Base-by-base conservation (phyloP, 2,329 filamentous ascomycete genomes). In the Arthrobotrys pseudoclavata region DNA sequence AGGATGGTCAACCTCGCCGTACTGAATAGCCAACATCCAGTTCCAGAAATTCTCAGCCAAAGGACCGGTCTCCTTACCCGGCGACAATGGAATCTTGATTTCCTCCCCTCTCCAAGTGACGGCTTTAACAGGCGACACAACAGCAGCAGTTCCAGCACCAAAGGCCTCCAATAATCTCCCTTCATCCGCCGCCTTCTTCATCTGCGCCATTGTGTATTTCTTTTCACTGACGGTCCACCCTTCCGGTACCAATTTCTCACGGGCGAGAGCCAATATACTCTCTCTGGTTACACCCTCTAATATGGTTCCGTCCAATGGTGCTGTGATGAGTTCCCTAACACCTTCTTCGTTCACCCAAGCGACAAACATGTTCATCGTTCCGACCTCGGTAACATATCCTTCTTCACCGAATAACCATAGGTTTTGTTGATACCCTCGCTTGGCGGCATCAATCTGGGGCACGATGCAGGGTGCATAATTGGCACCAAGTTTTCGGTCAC, bases 381-480 rank as follows among this genome's bases (percentile, higher is more conserved):
- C 96, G 70, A 97, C 96, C 85, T 99, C 96, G 55, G 96, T 99
- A 74, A 98, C 91, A 82, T 91, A 97, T 84, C 98, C 93, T 84
- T 98, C 93, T 83, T 96, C 91, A 50, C 94, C 94, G 83, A 98
- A 99, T 34, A 99, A 86, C 96, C 96, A 99, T 67, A 99, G 88
- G 85, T 98, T 99, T 87, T 99, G 96, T 86, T 98, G 95, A 88
- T 94, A 97, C 22, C 96, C 96, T 70, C 94, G 90, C 84, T 90
- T 92, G 53, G 94, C 93, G 48, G 96, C 96, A 85, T 97, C 89
- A 82, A 96, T 89, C 86, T 99, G 96, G 18, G 96, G 96, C n/a
- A 98, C 87, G 82, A 99, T 95, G 86, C 96, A 98, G 4, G 96
- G 96, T n/a, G 96, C 96, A 84, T 99, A 99, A 88, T 99, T 99